Evolutionary conservation across 2,329 filamentous ascomycete genomes (phyloP), one percentile per base, ranked within the genome.

Genomic region (Volutella citrinella): DNA sequence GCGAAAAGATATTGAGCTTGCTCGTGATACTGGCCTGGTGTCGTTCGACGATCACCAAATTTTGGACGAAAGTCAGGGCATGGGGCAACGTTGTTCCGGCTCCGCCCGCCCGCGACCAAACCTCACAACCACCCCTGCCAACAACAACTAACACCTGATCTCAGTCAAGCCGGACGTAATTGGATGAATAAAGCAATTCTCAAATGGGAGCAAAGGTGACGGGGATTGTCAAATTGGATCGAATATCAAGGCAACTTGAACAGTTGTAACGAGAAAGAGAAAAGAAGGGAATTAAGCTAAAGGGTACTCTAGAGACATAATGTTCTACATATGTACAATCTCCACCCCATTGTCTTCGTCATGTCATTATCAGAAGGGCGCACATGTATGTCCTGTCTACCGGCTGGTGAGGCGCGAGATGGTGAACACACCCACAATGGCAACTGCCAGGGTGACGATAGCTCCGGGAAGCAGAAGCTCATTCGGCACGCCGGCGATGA

Each of bases 391-490:
- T n/a, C n/a, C 28, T 21, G 43, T 48, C 57, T 66, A 78, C 56
- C 74, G 64, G 61, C 70, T 76, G 21, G 72, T 70, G 43, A 82
- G 68, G 46, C 89, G 80, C 41, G 87, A 82, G 53, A 98, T 80
- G 25, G 89, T 82, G 66, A 98, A 98, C 10, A 97, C 91, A 46
- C 87, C 87, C 24, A 94, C 74, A 63, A 98, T 95, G 22, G 95
- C 90, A 26, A 94, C 87, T 9, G 91, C 93, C 55, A 98, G 67
- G n/a, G 90, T 90, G 37, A 93, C 89, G 58, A 98, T 91, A 14
- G 93, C 93, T 47, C 93, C 93, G 0, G 93, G 93, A 25, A 97
- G 76, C 13, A 98, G 72, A 34, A 97, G 70, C 55, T 98, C 93
- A 56, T 98, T 98, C 8, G 93, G 89, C 20, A 98, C 85, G 34